phyloP scores from a whole-genome alignment of 352 stramenopile species.

The Chloridella minuta region DNA sequence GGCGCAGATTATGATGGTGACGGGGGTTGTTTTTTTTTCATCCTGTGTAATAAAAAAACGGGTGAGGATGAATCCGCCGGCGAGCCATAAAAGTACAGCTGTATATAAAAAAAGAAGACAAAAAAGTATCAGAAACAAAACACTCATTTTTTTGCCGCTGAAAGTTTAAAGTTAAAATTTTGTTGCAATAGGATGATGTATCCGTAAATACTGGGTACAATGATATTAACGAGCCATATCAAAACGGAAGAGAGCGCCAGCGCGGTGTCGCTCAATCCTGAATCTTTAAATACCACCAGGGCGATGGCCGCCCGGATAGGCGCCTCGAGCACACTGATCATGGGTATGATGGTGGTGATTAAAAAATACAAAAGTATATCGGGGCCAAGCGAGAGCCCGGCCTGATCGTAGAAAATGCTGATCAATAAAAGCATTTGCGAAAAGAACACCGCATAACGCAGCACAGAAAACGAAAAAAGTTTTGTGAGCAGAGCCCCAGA shows the following conservation, averaged over 20 bases:
- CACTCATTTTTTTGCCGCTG: background rate
- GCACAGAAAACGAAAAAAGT: background rate
- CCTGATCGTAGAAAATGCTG: background rate
- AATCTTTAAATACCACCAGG: background rate
- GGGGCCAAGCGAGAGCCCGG: background rate
- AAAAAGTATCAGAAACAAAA: background rate
- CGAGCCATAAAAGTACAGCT: background rate
- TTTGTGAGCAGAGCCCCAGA: background rate
- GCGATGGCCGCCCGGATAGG: background rate
- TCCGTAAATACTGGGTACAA: background rate
- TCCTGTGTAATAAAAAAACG: background rate
- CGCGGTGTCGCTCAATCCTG: background rate
- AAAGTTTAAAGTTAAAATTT: conserved; percentile 5
- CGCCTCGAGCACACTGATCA: background rate
- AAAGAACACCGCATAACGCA: background rate
- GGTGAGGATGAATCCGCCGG: background rate
- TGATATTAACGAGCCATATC: background rate
- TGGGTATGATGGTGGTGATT: background rate
- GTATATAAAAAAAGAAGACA: background rate
- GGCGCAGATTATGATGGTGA: background rate
- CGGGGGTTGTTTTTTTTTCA: background rate
- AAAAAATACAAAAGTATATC: background rate
- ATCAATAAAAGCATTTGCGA: background rate
- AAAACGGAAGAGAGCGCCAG: background rate
- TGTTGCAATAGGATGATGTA: background rate